Base-by-base conservation (phyloP, 805 yeast species). In the Lipomyces kockii region DNA sequence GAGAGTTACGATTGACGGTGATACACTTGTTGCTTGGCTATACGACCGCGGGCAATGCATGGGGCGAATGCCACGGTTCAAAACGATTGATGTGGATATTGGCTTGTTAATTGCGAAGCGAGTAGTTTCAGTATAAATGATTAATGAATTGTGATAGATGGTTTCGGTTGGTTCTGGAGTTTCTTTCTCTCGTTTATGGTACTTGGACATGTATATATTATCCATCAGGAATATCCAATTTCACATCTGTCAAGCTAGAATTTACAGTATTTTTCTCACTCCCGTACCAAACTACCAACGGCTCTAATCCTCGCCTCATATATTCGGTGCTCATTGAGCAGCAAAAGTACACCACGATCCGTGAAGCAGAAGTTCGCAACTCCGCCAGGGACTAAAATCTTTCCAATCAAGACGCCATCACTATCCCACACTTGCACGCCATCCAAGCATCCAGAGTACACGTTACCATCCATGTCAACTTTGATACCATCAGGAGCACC, bases 401-500 rank as follows among this genome's bases (percentile, higher is more conserved):
- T 75, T 29, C 77, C 77, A 34, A 75, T 62, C 39, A 75, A 60
- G 12, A 49, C 49, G 1, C 78, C 78, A 37, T 69, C 73, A 2
- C 56, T 20, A 62, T 74, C 66, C 78, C 77, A 75, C 12, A 75
- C 76, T 29, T 74, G 74, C 4, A 75, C 62, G 14, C 78, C 78
- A 53, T 75, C 78, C 25, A 52, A 52, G 62, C 77, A 75, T 6
- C 76, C 78, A 17, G 76, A 64, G 60, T 73, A 75, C 14, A 75
- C 76, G 61, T 75, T 75, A 7, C 76, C 77, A 0, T 49, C 51
- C 9, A 63, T 51, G 55, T 75, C 78, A 39, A 63, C 64, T 60
- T 75, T 75, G 63, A 75, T 74, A 3, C 78, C 78, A 61, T 75
- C 78, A 0, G 78, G 78, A 17, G 73, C 76, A 6, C 72, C 75